A percentile compares a stretch with the other conserved stretches of the same genome.
These are phyloP conservation scores for Acrodontium crateriforme DNA, from an alignment of 2,329 filamentous ascomycete genomes.

Conservation along the genomic window DNA sequence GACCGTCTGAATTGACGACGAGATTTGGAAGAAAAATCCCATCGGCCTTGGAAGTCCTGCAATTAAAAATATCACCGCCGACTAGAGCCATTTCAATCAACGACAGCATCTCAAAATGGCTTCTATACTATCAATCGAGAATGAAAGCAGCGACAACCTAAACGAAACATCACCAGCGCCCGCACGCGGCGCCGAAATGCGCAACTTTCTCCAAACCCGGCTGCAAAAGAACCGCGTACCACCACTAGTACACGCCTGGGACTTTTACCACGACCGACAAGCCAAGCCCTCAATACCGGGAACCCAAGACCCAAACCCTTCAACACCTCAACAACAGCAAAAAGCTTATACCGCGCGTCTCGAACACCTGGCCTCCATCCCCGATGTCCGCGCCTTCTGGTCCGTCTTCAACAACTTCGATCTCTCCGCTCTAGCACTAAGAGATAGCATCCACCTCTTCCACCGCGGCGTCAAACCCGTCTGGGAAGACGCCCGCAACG, in stretches of 20 bases:
- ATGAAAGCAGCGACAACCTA: slow-evolving; percentile 45
- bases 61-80: too few relatives aligned
- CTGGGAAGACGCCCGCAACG: slow-evolving; percentile 78
- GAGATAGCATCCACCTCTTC: slow-evolving; percentile 59
- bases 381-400: slow-evolving; percentile 36
- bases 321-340: slow-evolving; percentile 11
- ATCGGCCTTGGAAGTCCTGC: too few relatives aligned
- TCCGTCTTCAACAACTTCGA: slow-evolving; percentile 55
- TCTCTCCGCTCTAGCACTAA: slow-evolving; percentile 56
- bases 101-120: too few relatives aligned
- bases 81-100: too few relatives aligned
- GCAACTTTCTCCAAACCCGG: slow-evolving; percentile 23
- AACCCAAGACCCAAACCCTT: slow-evolving; percentile 1
- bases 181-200: slow-evolving; percentile 66
- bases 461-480: slow-evolving; percentile 70
- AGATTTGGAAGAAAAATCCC: too few relatives aligned
- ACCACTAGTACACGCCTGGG: slow-evolving; percentile 38
- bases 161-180: slow-evolving; percentile 53
- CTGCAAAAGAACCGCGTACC: slow-evolving; percentile 32
- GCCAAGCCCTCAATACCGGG: slow-evolving; percentile 20
- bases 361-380: slow-evolving; percentile 31
- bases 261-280: slow-evolving; percentile 38
- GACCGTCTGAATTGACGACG: too few relatives aligned
- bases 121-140: too few relatives aligned
- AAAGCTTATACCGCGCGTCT: slow-evolving; percentile 31